Conservation (phyloP, 768 basidiomycete species). For the Harrya chromipes region DNA sequence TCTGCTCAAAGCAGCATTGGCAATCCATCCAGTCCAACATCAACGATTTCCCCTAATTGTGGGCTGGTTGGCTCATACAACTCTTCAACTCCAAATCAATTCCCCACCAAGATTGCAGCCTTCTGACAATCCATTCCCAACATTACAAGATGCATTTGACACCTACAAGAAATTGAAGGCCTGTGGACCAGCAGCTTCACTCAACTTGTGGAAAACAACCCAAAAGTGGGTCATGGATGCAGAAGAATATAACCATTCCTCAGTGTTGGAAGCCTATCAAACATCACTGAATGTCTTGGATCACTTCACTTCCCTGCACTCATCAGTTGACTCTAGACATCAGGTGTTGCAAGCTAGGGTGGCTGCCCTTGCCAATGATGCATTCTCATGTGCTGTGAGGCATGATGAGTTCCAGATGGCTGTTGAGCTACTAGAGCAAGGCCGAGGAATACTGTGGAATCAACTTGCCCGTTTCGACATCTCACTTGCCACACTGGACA, state of each 20-base stretch:
- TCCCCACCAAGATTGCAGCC: background rate
- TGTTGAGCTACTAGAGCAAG: too few species aligned
- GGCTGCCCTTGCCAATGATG: background rate
- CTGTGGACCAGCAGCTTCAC: background rate
- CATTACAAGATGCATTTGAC: too few species aligned
- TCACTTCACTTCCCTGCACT: background rate
- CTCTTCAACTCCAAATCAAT: background rate
- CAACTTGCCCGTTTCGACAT: too few species aligned
- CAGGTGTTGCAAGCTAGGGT: background rate
- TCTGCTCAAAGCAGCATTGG: background rate
- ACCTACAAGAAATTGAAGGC: background rate
- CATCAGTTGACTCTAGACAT: background rate
- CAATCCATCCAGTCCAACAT: background rate
- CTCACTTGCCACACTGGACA: too few species aligned
- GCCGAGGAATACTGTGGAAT: too few species aligned
- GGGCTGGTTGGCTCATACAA: background rate
- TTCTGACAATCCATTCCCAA: background rate
- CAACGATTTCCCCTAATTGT: background rate
- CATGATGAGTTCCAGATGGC: too few species aligned
- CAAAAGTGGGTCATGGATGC: background rate
- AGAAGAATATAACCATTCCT: background rate
- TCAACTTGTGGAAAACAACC: background rate
- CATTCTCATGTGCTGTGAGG: too few species aligned
- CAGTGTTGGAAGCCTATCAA: background rate
- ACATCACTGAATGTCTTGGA: background rate